phyloP scores from a whole-genome alignment of 768 basidiomycete genomes.

The Xerocomus brunneocitrinus region DNA sequence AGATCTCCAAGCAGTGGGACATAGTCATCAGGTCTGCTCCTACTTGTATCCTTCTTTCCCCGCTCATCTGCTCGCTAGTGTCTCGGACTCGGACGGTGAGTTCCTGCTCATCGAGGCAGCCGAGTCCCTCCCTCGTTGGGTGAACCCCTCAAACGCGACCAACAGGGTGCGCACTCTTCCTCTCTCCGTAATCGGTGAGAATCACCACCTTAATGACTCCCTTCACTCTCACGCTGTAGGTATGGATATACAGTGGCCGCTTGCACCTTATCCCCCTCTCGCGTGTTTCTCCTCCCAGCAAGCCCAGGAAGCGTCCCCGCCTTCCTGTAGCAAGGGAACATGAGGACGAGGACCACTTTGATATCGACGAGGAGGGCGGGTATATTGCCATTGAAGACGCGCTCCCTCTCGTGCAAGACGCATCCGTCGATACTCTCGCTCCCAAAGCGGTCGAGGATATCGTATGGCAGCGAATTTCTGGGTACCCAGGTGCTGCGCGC shows the following conservation, averaged over 20 bases:
- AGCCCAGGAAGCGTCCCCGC: constrained; percentile 46
- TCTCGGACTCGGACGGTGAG: constrained; percentile 90
- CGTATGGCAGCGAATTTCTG: constrained; percentile 67
- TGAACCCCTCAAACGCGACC: constrained; percentile 84
- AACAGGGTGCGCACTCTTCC: constrained; percentile 73
- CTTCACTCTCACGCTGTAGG: constrained; percentile 45
- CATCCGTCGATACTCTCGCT: constrained; percentile 52
- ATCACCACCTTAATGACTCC: constrained; percentile 27
- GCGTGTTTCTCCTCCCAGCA: constrained; percentile 63
- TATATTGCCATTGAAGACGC: constrained; percentile 63
- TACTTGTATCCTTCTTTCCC: not conserved
- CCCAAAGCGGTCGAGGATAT: constrained; percentile 54
- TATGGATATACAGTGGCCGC: constrained; percentile 83
- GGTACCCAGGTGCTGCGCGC: constrained; percentile 67
- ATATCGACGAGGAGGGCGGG: constrained; percentile 40
- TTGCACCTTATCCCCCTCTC: constrained; percentile 85
- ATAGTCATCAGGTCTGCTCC: constrained; percentile 65
- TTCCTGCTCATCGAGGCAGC: constrained; percentile 97
- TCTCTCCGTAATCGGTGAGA: constrained; percentile 28
- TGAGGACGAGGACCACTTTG: constrained; percentile 47
- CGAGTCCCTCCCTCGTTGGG: constrained; percentile 83
- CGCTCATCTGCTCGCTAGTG: constrained; percentile 20
- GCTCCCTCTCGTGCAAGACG: constrained; percentile 54
- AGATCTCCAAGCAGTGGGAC: constrained; percentile 77
- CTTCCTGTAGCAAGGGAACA: constrained; percentile 39